Conservation (phyloP, 352 stramenopile species). For the Pythium phragmitis region DNA sequence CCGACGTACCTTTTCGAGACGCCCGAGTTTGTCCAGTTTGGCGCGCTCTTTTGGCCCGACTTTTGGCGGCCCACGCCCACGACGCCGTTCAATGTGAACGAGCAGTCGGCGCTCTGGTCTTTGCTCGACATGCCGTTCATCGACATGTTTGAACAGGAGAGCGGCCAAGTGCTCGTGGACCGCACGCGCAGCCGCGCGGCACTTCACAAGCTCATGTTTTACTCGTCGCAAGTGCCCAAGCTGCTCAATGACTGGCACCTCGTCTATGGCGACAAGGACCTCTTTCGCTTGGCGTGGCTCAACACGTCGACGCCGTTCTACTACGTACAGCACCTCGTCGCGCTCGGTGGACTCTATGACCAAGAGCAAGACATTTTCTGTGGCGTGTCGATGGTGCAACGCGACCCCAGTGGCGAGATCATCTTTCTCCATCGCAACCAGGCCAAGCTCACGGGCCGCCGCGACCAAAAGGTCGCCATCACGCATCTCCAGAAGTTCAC, state of each 20-base stretch:
- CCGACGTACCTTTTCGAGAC: conserved; percentile 81
- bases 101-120: conserved; percentile 67
- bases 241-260: conserved; percentile 66
- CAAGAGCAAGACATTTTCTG: conserved; percentile 60
- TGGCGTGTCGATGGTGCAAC: conserved; percentile 80
- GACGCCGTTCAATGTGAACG: conserved; percentile 74
- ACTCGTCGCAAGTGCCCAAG: conserved; percentile 52
- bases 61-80: conserved; percentile 67
- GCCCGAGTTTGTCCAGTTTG: conserved; percentile 53
- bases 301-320: conserved; percentile 72
- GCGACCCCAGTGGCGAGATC: conserved; percentile 63
- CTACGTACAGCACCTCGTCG: conserved; percentile 58
- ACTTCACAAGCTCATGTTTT: conserved; percentile 81
- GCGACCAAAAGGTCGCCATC: conserved; percentile 57
- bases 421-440: conserved; percentile 85
- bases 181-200: conserved; percentile 35
- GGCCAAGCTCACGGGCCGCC: conserved; percentile 65
- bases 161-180: conserved; percentile 74
- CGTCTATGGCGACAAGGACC: conserved; percentile 75
- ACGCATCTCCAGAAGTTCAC: conserved; percentile 80
- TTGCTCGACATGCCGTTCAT: conserved; percentile 81
- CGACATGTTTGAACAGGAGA: conserved; percentile 88
- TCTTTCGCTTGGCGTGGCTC: conserved; percentile 79
- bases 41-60: conserved; percentile 85
- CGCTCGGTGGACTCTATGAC: conserved; percentile 55